Evolutionary conservation across 257 asterid species (phyloP).

Genomic region (Marsdenia floribunda): DNA sequence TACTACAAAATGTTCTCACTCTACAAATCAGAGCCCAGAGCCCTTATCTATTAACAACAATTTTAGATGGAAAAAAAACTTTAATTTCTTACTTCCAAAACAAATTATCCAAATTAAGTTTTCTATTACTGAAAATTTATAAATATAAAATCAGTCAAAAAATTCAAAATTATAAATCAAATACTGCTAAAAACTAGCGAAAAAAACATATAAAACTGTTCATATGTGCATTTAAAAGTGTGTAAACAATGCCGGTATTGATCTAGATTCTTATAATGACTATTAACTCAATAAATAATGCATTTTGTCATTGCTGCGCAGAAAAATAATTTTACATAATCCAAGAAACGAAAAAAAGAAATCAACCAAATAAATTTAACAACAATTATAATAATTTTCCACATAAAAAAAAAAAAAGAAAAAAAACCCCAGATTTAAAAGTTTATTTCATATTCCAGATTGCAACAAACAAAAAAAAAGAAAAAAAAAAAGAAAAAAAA

Average conservation of each 20-base stretch:
- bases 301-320: background rate
- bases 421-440: background rate
- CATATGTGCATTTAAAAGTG: background rate
- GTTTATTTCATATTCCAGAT: background rate
- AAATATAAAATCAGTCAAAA: background rate
- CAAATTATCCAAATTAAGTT: background rate
- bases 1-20: background rate
- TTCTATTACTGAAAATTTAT: background rate
- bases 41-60: background rate
- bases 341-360: background rate
- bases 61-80: background rate
- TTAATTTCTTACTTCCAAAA: background rate
- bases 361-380: background rate
- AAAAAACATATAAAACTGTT: too few species aligned
- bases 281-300: background rate
- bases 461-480: background rate
- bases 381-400: background rate
- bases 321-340: too few species aligned
- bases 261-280: background rate
- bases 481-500: background rate
- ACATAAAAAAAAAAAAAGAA: too few species aligned
- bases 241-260: too few species aligned
- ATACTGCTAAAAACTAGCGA: background rate
- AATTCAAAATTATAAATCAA: background rate
- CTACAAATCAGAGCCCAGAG: background rate